Base-by-base conservation (phyloP, 2,329 filamentous ascomycete genomes). In the Pseudopyricularia cyperi region DNA sequence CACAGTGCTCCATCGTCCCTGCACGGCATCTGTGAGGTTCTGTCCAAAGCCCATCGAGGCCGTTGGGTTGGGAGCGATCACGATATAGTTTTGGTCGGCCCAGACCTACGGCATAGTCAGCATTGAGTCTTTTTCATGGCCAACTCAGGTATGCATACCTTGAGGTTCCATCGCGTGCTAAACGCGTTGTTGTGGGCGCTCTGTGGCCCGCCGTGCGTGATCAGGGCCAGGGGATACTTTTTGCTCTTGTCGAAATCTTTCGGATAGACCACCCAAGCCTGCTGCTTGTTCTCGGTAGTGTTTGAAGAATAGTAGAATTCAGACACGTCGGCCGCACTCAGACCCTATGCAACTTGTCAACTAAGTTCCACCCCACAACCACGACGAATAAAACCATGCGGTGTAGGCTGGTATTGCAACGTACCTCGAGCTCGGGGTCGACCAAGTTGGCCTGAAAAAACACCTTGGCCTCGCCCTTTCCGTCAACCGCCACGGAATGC, bases 31-130 rank as follows among this genome's bases (percentile, higher is more conserved):
- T 2, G 73, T 76, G 52, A 78, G 72, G 3, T 66, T 62, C 59
- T 78, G 75, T 3, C 75, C 75, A 57, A 75, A 79, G 11, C 75
- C 72, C 6, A 72, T 74, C 52, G 71, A 74, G 14, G 74, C 75
- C 2, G 74, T 75, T 3, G 75, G 75, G 56, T 79, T 77, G 8
- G 75, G 75, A 7, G 71, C 68, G 46, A 78, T 66, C 4, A 77
- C 75, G 30, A 78, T 68, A 57, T 78, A 78, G 9, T 75, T 75
- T 57, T 79, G 75, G 55, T 77, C 75, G 7, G 75, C 75, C 61
- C 76, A 78, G 46, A 76, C 67, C 28, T 30, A 9, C 9, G 9
- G 5, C 28, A 4, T 30, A 30, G 28, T 30, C 28, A 30, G 28
- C 28, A 30, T 30, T 9, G 9, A 4, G 28, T 30, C n/a, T 30